Evolutionary conservation across 139 green algal species (phyloP).

Genomic region (Ettlia oleoabundans): DNA sequence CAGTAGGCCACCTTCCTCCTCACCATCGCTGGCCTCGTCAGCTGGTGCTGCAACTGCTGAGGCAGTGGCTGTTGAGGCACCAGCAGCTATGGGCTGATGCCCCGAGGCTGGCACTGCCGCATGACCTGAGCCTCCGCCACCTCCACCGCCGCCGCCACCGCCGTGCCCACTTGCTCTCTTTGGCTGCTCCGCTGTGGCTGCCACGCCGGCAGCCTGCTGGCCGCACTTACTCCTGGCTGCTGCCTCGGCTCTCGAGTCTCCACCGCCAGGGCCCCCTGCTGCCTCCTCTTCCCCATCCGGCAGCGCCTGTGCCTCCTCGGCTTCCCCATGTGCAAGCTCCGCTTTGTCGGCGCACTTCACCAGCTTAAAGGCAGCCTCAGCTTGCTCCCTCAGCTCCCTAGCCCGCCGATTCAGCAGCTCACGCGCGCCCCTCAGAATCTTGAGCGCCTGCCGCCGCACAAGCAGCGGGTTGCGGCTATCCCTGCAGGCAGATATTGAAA

Average conservation of each 20-base stretch:
- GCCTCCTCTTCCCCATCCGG: background rate
- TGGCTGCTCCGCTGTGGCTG: conserved; percentile 3
- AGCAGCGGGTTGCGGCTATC: background rate
- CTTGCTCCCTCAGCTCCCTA: conserved; percentile 41
- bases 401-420: conserved; percentile 56
- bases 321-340: conserved; percentile 29
- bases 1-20: background rate
- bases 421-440: conserved; percentile 54
- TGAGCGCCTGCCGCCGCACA: conserved; percentile 46
- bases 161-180: background rate
- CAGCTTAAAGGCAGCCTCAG: conserved; percentile 46
- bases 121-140: too few species aligned
- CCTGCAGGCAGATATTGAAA: background rate
- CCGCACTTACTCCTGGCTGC: background rate
- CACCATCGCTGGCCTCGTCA: background rate
- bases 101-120: too few species aligned
- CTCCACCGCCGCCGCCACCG: background rate
- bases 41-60: conserved; percentile 1
- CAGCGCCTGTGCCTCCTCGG: background rate
- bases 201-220: background rate
- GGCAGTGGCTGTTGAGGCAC: background rate
- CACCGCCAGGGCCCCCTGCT: too few species aligned
- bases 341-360: conserved; percentile 18
- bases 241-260: background rate
- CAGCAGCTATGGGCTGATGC: too few species aligned